phyloP scores from a whole-genome alignment of 1,139 yeast genomes.

The Saccharomyces hybrid region DNA sequence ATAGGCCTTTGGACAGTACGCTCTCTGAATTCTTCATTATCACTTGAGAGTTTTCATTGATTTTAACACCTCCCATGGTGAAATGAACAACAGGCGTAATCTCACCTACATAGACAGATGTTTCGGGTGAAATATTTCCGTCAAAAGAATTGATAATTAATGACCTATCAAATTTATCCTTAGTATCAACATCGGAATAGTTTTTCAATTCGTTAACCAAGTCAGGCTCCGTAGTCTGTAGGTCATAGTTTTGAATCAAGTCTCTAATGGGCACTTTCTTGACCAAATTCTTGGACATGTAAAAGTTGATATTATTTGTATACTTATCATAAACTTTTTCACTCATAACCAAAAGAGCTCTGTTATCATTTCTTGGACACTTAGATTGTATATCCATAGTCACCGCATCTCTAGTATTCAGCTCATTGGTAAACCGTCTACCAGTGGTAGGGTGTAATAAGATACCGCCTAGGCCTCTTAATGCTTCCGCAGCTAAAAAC shows the following conservation, averaged over 20 bases:
- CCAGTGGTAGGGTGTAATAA: conserved; percentile 51
- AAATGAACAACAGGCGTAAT: conserved; percentile 76
- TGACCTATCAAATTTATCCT: conserved; percentile 29
- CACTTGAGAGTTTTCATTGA: conserved; percentile 53
- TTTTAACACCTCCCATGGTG: conserved; percentile 80
- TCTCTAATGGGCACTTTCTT: conserved; percentile 44
- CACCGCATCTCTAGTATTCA: conserved; percentile 64
- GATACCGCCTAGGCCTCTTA: conserved; percentile 73
- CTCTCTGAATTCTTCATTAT: conserved; percentile 34
- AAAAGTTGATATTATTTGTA: conserved; percentile 51
- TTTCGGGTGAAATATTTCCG: conserved; percentile 12
- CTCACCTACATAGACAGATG: conserved; percentile 32
- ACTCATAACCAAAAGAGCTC: conserved; percentile 35
- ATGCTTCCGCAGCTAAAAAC: conserved; percentile 74
- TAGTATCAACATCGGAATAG: conserved; percentile 36
- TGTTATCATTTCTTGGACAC: conserved; percentile 35
- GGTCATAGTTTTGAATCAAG: conserved; percentile 37
- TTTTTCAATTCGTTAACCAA: conserved; percentile 41
- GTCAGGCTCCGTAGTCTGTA: conserved; percentile 32
- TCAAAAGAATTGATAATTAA: conserved; percentile 30
- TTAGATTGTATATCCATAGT: conserved; percentile 40
- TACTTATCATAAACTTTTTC: conserved; percentile 33
- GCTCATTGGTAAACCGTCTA: conserved; percentile 62
- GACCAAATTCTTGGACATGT: conserved; percentile 59
- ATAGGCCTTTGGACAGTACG: conserved; percentile 49